These are phyloP conservation scores for Rutstroemia sp. DNA, from an alignment of 2,329 filamentous ascomycete species.

Conservation along the genomic window DNA sequence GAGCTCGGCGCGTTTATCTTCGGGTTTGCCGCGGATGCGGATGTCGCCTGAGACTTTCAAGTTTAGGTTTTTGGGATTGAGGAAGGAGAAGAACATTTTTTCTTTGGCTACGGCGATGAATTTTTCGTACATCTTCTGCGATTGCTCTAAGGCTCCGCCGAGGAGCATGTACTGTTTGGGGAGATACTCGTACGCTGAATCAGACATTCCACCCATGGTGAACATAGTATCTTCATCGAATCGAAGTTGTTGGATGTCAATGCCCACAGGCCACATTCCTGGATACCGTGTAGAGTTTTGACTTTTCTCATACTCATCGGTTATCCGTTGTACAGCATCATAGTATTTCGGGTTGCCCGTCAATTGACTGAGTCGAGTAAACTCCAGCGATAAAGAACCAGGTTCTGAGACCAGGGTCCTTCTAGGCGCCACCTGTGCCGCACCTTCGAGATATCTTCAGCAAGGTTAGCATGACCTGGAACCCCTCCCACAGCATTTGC, in stretches of 20 bases:
- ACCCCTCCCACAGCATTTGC: neutral
- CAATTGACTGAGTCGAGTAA: slow-evolving; percentile 56
- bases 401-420: slow-evolving; percentile 51
- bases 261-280: slow-evolving; percentile 54
- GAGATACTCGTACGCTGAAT: slow-evolving; percentile 60
- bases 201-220: slow-evolving; percentile 48
- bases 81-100: slow-evolving; percentile 38
- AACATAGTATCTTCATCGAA: slow-evolving; percentile 49
- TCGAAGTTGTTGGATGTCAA: slow-evolving; percentile 39
- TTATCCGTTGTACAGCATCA: slow-evolving; percentile 52
- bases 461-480: neutral
- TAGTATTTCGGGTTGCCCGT: slow-evolving; percentile 55
- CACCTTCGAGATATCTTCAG: slow-evolving; percentile 32
- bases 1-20: slow-evolving; percentile 38
- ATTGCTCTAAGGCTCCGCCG: slow-evolving; percentile 18
- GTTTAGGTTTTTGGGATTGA: slow-evolving; percentile 32
- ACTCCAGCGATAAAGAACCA: slow-evolving; percentile 53
- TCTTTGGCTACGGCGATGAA: slow-evolving; percentile 40
- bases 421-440: slow-evolving; percentile 51
- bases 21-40: slow-evolving; percentile 23
- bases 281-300: slow-evolving; percentile 51
- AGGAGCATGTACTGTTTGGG: slow-evolving; percentile 37
- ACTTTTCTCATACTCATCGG: slow-evolving; percentile 46
- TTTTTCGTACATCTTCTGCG: slow-evolving; percentile 35
- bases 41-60: slow-evolving; percentile 45